Conservation (phyloP, 176 grass and related monocot genomes). For the Oryza meridionalis region DNA sequence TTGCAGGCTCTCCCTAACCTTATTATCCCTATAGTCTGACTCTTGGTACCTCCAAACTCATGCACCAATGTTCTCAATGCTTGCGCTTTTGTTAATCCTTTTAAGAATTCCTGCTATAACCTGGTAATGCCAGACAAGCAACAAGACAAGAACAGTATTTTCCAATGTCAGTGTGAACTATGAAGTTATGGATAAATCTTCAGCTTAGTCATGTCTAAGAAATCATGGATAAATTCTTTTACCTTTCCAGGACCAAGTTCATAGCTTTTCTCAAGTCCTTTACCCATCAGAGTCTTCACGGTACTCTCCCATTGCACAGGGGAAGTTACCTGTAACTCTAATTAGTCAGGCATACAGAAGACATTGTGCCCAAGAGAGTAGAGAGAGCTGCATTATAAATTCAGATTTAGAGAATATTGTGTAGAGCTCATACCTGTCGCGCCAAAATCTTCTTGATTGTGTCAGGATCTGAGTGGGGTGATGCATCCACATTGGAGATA, state of each 20-base stretch:
- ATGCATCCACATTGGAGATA: slow-evolving; percentile 93
- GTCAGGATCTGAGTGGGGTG: slow-evolving; percentile 75
- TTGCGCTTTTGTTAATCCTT: slow-evolving; percentile 81
- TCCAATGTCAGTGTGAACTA: background rate
- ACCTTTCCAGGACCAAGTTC: slow-evolving; percentile 99
- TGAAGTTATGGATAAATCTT: background rate
- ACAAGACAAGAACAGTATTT: slow-evolving; percentile 5
- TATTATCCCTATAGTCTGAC: background rate
- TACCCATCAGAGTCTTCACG: slow-evolving; percentile 80
- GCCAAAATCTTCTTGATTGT: slow-evolving; percentile 89
- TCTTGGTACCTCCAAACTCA: slow-evolving; percentile 34
- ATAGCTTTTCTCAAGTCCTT: slow-evolving; percentile 93
- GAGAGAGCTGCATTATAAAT: background rate
- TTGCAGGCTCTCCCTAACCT: background rate
- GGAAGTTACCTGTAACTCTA: slow-evolving; percentile 71
- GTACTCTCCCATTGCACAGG: slow-evolving; percentile 90
- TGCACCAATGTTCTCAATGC: slow-evolving; percentile 78
- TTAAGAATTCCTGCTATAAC: slow-evolving; percentile 96
- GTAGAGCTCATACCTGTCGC: slow-evolving; percentile 52
- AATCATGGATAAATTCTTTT: slow-evolving; percentile 8
- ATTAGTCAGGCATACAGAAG: slow-evolving; percentile 16
- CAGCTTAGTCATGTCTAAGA: background rate
- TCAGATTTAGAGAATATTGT: background rate
- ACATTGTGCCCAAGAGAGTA: slow-evolving; percentile 6
- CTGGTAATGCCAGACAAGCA: slow-evolving; percentile 36